Evolutionary conservation across 2,329 filamentous ascomycete species (phyloP), one percentile per base, ranked within the genome.

Genomic region (Salinomyces thailandicus): DNA sequence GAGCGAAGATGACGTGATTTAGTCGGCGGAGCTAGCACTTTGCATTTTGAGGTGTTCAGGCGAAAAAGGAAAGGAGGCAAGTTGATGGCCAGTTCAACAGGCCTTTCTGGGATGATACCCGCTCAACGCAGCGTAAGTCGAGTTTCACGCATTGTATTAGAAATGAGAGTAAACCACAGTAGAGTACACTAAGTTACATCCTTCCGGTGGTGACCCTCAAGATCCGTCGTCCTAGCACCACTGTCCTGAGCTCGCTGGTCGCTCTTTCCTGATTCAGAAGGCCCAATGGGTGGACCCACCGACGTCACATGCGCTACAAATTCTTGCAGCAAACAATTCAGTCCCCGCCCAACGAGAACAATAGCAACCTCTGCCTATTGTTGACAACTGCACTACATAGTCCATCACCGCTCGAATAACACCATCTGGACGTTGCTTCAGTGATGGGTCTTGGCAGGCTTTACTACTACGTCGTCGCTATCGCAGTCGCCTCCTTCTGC

Each of bases 51-150:
- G 20, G 22, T 8, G 3, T 19, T 36, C 15, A 7, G 2, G 27
- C 6, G 27, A 6, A 35, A 13, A 17, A 18, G 22, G 9, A 18
- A 17, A 33, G 20, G 29, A 12, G 31, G 36, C 17, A 22, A 35
- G 40, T 33, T 14, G 38, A 39, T 24, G 51, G 52, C 46, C 50
- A 39, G 15, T 54, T 55, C 51, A 53, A 55, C 52, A 51, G 52
- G 46, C 50, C 44, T 41, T 44, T 28, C 33, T 38, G 39, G 42
- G 43, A 50, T 48, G 52, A 57, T 55, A 57, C 53, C 52, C 52
- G 51, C 53, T 54, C 51, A 55, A 53, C 52, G 49, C 48, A 48
- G 50, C 48, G 51, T 54, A 53, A 50, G 50, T 54, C 13, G 16
- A 12, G 24, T 35, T 15, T 15, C 11, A 33, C n/a, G 20, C n/a